A percentile compares a stretch with the other conserved stretches of the same genome.
phyloP scores from a whole-genome alignment of 2,329 filamentous ascomycete species.

The Daldinia sp. region DNA sequence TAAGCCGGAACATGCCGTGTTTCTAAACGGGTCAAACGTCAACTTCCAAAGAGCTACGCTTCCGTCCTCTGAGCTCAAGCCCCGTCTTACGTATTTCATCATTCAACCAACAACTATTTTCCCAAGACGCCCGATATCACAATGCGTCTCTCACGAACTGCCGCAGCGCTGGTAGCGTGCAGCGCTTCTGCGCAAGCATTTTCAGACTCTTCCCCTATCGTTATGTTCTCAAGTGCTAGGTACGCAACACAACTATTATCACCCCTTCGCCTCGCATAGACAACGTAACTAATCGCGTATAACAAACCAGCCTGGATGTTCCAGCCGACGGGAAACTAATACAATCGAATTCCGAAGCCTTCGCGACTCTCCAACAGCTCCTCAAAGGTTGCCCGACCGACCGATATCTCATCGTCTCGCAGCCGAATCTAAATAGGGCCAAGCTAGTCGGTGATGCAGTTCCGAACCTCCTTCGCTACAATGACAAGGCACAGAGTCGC shows the following conservation, averaged over 20 bases:
- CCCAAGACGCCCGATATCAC: slow-evolving; percentile 22
- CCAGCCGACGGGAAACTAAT: slow-evolving; percentile 54
- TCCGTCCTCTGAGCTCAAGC: slow-evolving; percentile 26
- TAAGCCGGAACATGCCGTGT: slow-evolving; percentile 30
- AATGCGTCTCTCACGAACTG: slow-evolving; percentile 65
- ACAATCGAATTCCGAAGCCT: slow-evolving; percentile 57
- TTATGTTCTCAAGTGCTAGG: slow-evolving; percentile 85
- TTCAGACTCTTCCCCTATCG: slow-evolving; percentile 86
- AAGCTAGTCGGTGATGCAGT: slow-evolving; percentile 67
- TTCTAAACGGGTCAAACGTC: background rate
- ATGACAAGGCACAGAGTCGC: slow-evolving; percentile 50
- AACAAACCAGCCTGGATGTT: slow-evolving; percentile 31
- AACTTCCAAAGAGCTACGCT: slow-evolving; percentile 19
- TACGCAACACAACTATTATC: slow-evolving; percentile 56
- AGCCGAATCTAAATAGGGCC: slow-evolving; percentile 74
- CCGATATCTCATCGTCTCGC: slow-evolving; percentile 79
- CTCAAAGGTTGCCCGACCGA: slow-evolving; percentile 75
- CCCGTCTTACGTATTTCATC: slow-evolving; percentile 8
- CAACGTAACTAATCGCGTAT: slow-evolving; percentile 9
- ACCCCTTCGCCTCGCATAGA: background rate
- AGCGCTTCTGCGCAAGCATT: slow-evolving; percentile 74
- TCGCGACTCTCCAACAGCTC: slow-evolving; percentile 55
- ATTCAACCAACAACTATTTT: slow-evolving; percentile 13
- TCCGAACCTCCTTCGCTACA: slow-evolving; percentile 59
- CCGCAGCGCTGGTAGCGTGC: slow-evolving; percentile 61